phyloP scores from a whole-genome alignment of 2,329 filamentous ascomycete species.

The Monosporascus cannonballus region DNA sequence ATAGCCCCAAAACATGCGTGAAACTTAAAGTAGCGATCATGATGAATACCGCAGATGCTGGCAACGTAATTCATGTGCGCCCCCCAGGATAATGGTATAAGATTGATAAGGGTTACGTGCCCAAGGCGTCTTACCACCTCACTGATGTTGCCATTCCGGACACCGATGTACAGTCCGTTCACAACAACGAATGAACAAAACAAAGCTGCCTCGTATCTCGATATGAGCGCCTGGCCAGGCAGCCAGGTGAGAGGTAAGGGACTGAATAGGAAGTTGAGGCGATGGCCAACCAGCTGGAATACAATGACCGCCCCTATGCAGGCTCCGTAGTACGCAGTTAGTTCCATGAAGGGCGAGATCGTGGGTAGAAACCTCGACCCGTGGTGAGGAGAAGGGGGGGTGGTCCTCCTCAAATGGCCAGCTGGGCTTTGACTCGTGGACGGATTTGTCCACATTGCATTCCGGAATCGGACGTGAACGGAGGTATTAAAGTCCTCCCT shows the following conservation, averaged over 20 bases:
- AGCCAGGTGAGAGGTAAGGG: not conserved
- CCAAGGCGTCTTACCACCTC: constrained; percentile 1
- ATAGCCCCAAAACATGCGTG: not conserved
- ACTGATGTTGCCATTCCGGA: not conserved
- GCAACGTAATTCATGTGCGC: constrained; percentile 2
- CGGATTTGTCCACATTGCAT: too few species aligned
- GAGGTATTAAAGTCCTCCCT: too few species aligned
- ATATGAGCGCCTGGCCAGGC: not conserved
- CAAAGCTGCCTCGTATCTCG: constrained; percentile 1
- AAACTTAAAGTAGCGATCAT: not conserved
- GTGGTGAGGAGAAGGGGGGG: too few species aligned
- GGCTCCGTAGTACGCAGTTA: too few species aligned
- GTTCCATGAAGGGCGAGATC: too few species aligned
- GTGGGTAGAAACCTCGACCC: too few species aligned
- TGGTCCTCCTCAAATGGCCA: too few species aligned
- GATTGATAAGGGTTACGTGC: constrained; percentile 1
- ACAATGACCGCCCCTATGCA: too few species aligned
- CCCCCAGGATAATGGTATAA: not conserved
- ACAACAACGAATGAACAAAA: constrained; percentile 1
- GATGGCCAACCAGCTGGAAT: not conserved
- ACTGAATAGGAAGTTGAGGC: not conserved
- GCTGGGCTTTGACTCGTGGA: too few species aligned
- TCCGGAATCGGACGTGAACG: too few species aligned
- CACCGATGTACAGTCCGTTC: not conserved
- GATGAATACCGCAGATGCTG: not conserved